phyloP scores from a whole-genome alignment of 805 yeast species.

The Myxozyma lipomycoides region DNA sequence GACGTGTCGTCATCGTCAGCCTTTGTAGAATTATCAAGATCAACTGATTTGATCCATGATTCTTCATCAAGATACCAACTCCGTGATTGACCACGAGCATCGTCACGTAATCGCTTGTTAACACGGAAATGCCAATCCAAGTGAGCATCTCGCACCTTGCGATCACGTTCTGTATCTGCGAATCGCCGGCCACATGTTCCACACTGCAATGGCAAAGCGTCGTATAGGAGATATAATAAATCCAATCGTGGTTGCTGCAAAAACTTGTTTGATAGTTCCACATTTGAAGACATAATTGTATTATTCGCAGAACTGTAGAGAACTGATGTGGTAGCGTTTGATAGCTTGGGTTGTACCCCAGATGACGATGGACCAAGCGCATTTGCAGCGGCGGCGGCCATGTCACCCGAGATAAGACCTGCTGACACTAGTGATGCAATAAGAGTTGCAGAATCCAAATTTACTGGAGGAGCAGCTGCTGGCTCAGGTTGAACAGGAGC shows the following conservation, averaged over 20 bases:
- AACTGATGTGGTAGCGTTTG: not conserved
- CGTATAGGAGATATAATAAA: conserved; percentile 46
- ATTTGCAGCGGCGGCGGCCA: not conserved
- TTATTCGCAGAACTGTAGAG: not conserved
- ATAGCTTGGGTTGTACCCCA: not conserved
- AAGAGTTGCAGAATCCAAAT: conserved; percentile 19
- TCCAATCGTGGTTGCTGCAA: conserved; percentile 34
- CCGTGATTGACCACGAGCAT: conserved; percentile 56
- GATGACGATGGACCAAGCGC: not conserved
- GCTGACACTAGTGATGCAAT: conserved; percentile 32
- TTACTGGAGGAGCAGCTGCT: not conserved
- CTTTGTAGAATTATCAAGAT: conserved; percentile 19
- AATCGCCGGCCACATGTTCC: conserved; percentile 87
- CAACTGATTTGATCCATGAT: conserved; percentile 34
- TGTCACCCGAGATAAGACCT: conserved; percentile 28
- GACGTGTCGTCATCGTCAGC: conserved; percentile 21
- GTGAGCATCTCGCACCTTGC: conserved; percentile 56
- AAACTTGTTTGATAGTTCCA: conserved; percentile 37
- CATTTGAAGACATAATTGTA: conserved; percentile 22
- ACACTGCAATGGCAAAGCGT: conserved; percentile 72
- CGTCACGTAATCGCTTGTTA: conserved; percentile 65
- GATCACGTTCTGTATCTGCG: conserved; percentile 55
- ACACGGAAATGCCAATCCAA: conserved; percentile 96
- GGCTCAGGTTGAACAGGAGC: conserved; percentile 2
- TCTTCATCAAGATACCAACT: conserved; percentile 74